These are phyloP conservation scores for Metahyphopichia silvanorum DNA, from an alignment of 805 yeast genomes.

Conservation along the genomic window DNA sequence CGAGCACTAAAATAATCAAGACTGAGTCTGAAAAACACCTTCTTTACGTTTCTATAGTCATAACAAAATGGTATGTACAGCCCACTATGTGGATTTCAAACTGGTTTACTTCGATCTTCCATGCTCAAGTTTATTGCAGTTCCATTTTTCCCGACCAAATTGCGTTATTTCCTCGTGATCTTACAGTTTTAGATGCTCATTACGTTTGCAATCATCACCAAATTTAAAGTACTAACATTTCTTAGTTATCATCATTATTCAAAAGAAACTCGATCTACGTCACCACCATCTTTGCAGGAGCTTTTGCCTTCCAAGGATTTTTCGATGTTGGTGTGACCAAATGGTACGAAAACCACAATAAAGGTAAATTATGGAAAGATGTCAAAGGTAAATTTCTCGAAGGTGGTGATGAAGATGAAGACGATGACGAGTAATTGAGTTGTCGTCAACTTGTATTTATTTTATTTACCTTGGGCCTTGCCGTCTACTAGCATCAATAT, in stretches of 20 bases:
- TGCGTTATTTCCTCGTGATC: no score
- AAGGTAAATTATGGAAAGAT: constrained; percentile 84
- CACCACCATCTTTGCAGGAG: constrained; percentile 75
- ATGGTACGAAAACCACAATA: constrained; percentile 77
- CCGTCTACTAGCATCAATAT: not conserved
- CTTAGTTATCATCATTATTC: constrained; percentile 34
- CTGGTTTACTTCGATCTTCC: no score
- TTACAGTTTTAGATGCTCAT: no score
- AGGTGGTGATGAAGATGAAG: constrained; percentile 59
- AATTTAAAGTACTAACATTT: not conserved
- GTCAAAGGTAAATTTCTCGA: constrained; percentile 57
- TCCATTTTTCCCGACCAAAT: no score
- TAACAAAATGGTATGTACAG: no score
- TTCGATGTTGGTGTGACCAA: constrained; percentile 65
- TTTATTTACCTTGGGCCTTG: not conserved
- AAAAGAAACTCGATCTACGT: constrained; percentile 91
- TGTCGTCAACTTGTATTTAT: not conserved
- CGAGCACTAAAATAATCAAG: no score
- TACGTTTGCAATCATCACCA: no score
- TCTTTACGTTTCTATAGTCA: no score
- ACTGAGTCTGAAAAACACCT: no score
- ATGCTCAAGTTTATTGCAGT: no score
- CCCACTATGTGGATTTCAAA: no score
- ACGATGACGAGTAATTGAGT: constrained; percentile 38
- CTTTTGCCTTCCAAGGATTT: constrained; percentile 80